Conservation (phyloP, 305 asterid species). For the Caryopteris hybrid region DNA sequence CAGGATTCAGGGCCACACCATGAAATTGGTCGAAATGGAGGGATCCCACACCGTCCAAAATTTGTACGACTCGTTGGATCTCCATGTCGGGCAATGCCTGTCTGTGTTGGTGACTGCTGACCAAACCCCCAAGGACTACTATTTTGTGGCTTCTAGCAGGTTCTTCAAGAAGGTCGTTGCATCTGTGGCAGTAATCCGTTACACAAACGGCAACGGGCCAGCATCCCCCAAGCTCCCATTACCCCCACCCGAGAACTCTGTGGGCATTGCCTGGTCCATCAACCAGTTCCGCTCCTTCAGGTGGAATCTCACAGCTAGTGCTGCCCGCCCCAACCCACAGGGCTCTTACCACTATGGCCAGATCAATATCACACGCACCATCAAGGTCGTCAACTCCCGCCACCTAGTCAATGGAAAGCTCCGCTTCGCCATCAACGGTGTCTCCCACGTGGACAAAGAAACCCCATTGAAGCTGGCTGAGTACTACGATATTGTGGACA, state of each 20-base stretch:
- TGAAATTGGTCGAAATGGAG: conserved; percentile 73
- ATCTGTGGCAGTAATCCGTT: conserved; percentile 49
- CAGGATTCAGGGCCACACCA: conserved; percentile 65
- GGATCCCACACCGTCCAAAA: conserved; percentile 86
- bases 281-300: conserved; percentile 82
- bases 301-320: conserved; percentile 88
- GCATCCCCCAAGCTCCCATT: conserved; percentile 53
- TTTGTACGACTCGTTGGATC: conserved; percentile 55
- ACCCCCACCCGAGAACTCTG: conserved; percentile 53
- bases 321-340: conserved; percentile 94
- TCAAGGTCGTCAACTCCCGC: conserved; percentile 52
- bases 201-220: conserved; percentile 36
- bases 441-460: conserved; percentile 52
- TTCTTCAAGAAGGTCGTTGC: conserved; percentile 37
- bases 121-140: conserved; percentile 56
- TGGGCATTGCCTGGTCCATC: conserved; percentile 73
- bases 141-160: conserved; percentile 67
- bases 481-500: conserved; percentile 49
- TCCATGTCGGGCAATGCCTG: conserved; percentile 81
- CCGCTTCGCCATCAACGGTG: conserved; percentile 61
- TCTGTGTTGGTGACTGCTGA: conserved; percentile 67
- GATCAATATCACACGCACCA: conserved; percentile 83
- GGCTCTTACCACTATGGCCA: conserved; percentile 90
- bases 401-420: conserved; percentile 49
- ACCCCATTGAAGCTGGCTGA: conserved; percentile 79